Evolutionary conservation across 805 yeast genomes (phyloP), one percentile per base, ranked within the genome.

Genomic region (Suhomyces sp.): DNA sequence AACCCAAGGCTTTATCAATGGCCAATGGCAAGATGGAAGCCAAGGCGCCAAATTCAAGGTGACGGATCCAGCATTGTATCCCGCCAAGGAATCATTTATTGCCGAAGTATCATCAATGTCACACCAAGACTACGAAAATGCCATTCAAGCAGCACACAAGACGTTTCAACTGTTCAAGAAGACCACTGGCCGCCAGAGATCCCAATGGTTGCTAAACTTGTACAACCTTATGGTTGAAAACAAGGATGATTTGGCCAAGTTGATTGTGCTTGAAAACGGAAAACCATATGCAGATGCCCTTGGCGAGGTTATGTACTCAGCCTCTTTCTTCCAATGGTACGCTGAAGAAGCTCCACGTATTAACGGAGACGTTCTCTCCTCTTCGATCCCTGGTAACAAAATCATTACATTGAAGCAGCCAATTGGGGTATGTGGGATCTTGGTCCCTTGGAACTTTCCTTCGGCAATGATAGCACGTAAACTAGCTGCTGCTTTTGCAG

Each of bases 401-500:
- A 83, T 87, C 54, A 59, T 85, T 51, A 75, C 90, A 4, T 59
- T 83, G 54, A 80, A 83, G 60, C 90, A 87, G 65, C 93, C 96
- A n/a, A 74, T 88, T 47, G 96, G 96, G 6, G 91, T 86, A 1
- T 86, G 88, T 60, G 92, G 91, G 8, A 81, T 88, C 50, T 67
- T 88, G 61, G 86, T 93, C 3, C 94, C 94, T 3, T 88, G 94
- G 94, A 88, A 88, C 68, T 88, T 88, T 69, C 96, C 96, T 3
- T 71, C 83, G 22, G 89, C 92, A 3, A 87, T 86, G 92, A 84
- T 86, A 55, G 79, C 90, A 5, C 73, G 91, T 58, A 87, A 87
- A 64, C 70, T 84, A 49, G 92, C 87, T 19, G 90, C 93, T 31
- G 90, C 90, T 2, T 63, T 86, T 29, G 92, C 94, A 15, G 87